These are phyloP conservation scores for Plasmodium billcollinsi DNA, from an alignment of 169 alveolate genomes.

Conservation along the genomic window DNA sequence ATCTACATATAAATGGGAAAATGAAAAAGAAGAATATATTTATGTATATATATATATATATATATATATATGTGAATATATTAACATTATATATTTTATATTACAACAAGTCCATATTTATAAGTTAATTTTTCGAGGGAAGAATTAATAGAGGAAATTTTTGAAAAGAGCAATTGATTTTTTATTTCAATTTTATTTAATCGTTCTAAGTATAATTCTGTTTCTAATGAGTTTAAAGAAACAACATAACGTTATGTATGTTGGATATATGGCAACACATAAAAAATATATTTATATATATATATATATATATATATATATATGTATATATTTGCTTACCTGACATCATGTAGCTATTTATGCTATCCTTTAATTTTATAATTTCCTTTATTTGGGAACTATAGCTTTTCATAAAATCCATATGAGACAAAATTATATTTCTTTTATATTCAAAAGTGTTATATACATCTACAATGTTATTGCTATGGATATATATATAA, in stretches of 20 bases:
- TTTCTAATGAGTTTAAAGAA: slow-evolving; percentile 6
- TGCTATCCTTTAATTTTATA: slow-evolving; percentile 32
- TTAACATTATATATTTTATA: background rate
- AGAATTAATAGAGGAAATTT: slow-evolving; percentile 23
- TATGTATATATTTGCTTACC: slow-evolving; percentile 8
- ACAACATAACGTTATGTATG: background rate
- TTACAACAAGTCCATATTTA: slow-evolving; percentile 49
- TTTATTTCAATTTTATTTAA: slow-evolving; percentile 38
- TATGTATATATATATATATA: background rate
- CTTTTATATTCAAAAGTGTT: slow-evolving; percentile 52
- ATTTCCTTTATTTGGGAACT: slow-evolving; percentile 33
- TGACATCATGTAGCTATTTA: slow-evolving; percentile 53
- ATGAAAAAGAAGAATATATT: too few relatives aligned
- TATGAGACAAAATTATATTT: slow-evolving; percentile 47
- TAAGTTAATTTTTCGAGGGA: slow-evolving; percentile 32
- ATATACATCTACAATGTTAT: slow-evolving; percentile 48
- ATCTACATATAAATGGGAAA: background rate
- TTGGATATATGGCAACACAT: background rate
- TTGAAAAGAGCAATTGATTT: slow-evolving; percentile 23
- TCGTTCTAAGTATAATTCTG: slow-evolving; percentile 22
- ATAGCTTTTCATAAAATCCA: slow-evolving; percentile 54
- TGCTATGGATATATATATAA: slow-evolving; percentile 62
- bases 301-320: background rate
- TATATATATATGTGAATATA: background rate
- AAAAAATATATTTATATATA: background rate